Evolutionary conservation across 1,284 basidiomycete species (phyloP), one percentile per base, ranked within the genome.

Genomic region (Cutaneotrichosporon cavernicola): DNA sequence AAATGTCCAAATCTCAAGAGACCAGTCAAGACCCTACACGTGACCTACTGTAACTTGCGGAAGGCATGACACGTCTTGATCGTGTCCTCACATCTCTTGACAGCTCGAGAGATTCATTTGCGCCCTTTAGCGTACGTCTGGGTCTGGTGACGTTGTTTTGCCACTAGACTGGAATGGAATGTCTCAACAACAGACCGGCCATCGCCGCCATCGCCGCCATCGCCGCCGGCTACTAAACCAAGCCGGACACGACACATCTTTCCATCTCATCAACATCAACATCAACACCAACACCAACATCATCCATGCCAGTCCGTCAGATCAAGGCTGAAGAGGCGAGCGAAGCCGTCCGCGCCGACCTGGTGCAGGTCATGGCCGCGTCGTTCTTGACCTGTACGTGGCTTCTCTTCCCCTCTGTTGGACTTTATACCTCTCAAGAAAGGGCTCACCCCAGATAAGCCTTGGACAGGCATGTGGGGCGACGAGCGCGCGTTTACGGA

Each of bases 301-400:
- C 22, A 16, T 13, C 8, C 31, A 53, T 53, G 26, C 26, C 4
- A 4, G 31, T 53, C 18, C 51, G 51, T 31, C 51, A 53, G 51
- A 53, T 53, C 51, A 53, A 11, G 5, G 13, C 26, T 13, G 51
- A 6, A 2, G 31, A 53, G 2, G 51, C 51, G 8, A 53, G 18
- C 30, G 51, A 53, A 9, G 31, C 51, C 1, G 13, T 53, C 51
- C 31, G 31, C 16, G 16, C 51, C 51, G 51, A 53, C 31, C 51
- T 53, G 5, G 30, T 30, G 26, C 18, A 31, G 30, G 10, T 11
- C 31, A 30, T 53, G 26, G 18, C 31, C 14, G 30, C 51, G 30
- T 32, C 51, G 13, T 53, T 53, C 18, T 18, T 53, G 14, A 53
- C 51, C 51, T 53, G 51, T 53, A n/a, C 4, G 51, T 53, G 13